Base-by-base conservation (phyloP, 495 filamentous ascomycete genomes). In the Diplogelasinospora grovesii region DNA sequence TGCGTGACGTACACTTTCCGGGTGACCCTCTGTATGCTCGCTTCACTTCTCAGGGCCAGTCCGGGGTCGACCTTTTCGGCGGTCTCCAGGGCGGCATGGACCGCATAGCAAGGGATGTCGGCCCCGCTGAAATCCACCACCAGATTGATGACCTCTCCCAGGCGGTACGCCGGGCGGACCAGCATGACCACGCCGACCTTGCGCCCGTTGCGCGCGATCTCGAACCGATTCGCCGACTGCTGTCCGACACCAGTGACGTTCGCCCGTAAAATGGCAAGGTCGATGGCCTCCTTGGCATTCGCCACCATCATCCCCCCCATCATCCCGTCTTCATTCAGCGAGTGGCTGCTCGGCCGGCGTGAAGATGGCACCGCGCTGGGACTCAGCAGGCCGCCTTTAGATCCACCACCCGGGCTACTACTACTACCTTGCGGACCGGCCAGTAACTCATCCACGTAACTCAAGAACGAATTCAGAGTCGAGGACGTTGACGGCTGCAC, bases 151-250 rank as follows among this genome's bases (percentile, higher is more conserved):
- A 81, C 79, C 58, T 98, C 92, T 22, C 92, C 92, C 8, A 97
- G 73, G 28, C 89, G 78, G 65, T 95, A 95, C 0, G 90, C 81
- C 1, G 93, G 85, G n/a, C 93, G 80, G 15, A 88, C 82, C 20
- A 98, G 76, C 49, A 85, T 87, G 31, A 97, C 75, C 3, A 88
- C 84, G 6, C 85, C 92, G 22, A 98, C 88, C 18, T 83, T 82
- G 35, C 75, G 71, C 22, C 89, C 86, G 55, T 86, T 85, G 6
- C 93, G 84, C 4, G 90, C 85, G 52, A 98, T 97, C 54, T 94
- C 88, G 62, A 97, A 98, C 22, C 86, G 79, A 59, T 89, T 95
- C 19, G 82, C 14, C 52, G 81, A 83, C 43, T 81, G 79, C 6
- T 78, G 75, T 13, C 66, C 62, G 34, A 75, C 70, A 2, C 63